phyloP scores from a whole-genome alignment of 805 yeast genomes.

The Wickerhamiella spandovensis region DNA sequence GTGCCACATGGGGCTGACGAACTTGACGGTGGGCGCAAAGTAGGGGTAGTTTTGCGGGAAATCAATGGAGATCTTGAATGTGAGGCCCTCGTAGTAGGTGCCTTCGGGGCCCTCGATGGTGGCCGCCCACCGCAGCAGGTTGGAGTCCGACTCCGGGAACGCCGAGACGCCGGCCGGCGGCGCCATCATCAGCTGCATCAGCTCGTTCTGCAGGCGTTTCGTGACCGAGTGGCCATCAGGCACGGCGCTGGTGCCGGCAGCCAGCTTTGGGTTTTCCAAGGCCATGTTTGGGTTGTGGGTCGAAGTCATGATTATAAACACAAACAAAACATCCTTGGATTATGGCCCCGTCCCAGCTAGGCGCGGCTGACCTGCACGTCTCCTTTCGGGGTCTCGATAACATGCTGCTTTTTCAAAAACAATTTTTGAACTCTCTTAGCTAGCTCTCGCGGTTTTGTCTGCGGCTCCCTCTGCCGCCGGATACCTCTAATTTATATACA shows the following conservation, averaged over 20 bases:
- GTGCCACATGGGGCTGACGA: constrained; percentile 49
- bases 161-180: constrained; percentile 40
- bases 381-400: too few relatives aligned
- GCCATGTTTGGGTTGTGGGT: background rate
- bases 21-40: constrained; percentile 41
- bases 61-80: constrained; percentile 35
- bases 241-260: constrained; percentile 4
- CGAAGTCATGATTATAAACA: background rate
- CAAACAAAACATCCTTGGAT: background rate
- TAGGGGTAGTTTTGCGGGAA: constrained; percentile 48
- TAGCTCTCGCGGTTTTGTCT: too few relatives aligned
- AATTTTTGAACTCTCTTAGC: too few relatives aligned
- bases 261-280: background rate
- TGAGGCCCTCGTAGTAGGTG: constrained; percentile 42
- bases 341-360: background rate
- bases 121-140: constrained; percentile 45
- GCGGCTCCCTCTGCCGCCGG: too few relatives aligned
- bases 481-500: too few relatives aligned
- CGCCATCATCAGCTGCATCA: constrained; percentile 40
- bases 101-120: constrained; percentile 44
- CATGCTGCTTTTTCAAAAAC: too few relatives aligned
- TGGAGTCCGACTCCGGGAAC: constrained; percentile 39
- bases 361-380: too few relatives aligned
- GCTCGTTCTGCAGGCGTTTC: constrained; percentile 37
- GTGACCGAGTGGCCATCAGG: constrained; percentile 36